A percentile compares a stretch with the other conserved stretches of the same genome.
Conservation (phyloP, 1,284 basidiomycete species). For the Ganoderma meredithae region DNA sequence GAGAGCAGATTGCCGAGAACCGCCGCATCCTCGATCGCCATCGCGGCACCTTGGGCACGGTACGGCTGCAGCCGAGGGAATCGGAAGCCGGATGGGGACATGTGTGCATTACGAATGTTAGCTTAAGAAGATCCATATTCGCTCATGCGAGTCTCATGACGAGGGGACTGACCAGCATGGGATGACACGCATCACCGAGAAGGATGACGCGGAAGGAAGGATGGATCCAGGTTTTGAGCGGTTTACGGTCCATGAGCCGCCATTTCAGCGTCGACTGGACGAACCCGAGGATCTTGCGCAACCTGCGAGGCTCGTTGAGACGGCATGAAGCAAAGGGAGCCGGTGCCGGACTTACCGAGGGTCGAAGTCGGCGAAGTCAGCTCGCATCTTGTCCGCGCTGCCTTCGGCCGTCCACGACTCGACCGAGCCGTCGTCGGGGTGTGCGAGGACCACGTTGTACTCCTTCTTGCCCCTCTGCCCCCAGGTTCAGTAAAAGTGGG, state of each 20-base stretch:
- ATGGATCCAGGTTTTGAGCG: constrained; percentile 53
- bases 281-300: constrained; percentile 48
- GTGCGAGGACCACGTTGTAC: constrained; percentile 52
- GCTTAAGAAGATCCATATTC: no score
- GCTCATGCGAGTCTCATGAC: no score
- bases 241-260: constrained; percentile 53
- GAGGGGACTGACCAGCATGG: constrained; percentile 59
- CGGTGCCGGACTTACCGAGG: constrained; percentile 44
- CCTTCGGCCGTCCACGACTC: constrained; percentile 56
- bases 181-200: constrained; percentile 58
- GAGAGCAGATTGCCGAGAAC: constrained; percentile 68
- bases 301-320: constrained; percentile 35
- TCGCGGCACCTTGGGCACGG: constrained; percentile 71
- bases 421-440: constrained; percentile 53
- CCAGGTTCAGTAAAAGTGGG: not conserved
- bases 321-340: no score
- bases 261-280: constrained; percentile 53
- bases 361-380: constrained; percentile 53
- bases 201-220: constrained; percentile 46
- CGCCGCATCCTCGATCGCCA: constrained; percentile 74
- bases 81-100: no score
- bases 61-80: not conserved
- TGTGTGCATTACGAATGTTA: not conserved
- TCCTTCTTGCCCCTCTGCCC: constrained; percentile 48
- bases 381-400: constrained; percentile 53